These are phyloP conservation scores for Botrytis pseudocinerea DNA, from an alignment of 2,329 filamentous ascomycete species.

Conservation along the genomic window DNA sequence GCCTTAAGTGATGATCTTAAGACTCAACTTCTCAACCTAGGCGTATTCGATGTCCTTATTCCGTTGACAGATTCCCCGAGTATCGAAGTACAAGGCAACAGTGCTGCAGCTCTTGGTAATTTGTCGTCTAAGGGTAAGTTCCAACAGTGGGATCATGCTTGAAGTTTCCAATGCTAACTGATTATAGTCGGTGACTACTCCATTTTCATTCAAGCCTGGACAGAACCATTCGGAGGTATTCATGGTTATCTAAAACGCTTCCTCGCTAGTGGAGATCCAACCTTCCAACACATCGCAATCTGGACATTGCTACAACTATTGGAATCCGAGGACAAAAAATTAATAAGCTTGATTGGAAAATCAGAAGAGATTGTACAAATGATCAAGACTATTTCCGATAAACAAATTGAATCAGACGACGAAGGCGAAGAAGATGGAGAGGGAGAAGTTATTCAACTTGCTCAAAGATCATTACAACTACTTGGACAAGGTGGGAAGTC, in stretches of 20 bases:
- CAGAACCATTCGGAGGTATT: slow-evolving; percentile 87
- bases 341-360: slow-evolving; percentile 86
- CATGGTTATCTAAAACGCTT: slow-evolving; percentile 94
- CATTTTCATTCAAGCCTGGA: slow-evolving; percentile 94
- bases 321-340: slow-evolving; percentile 86
- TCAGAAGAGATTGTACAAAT: slow-evolving; percentile 90
- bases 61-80: slow-evolving; percentile 92
- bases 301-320: slow-evolving; percentile 96
- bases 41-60: slow-evolving; percentile 95
- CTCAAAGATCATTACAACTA: slow-evolving; percentile 85
- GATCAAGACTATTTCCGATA: slow-evolving; percentile 88
- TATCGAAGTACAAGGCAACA: slow-evolving; percentile 98
- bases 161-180: slow-evolving; percentile 38
- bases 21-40: slow-evolving; percentile 82
- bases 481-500: slow-evolving; percentile 75
- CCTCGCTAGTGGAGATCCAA: slow-evolving; percentile 89
- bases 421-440: slow-evolving; percentile 88
- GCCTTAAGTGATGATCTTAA: slow-evolving; percentile 96
- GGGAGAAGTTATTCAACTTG: slow-evolving; percentile 87
- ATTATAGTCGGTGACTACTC: slow-evolving; percentile 90
- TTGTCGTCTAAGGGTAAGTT: slow-evolving; percentile 88
- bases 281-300: slow-evolving; percentile 98
- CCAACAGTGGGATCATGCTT: slow-evolving; percentile 9
- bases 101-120: slow-evolving; percentile 91
- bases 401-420: slow-evolving; percentile 82